These are phyloP conservation scores for Metschnikowia vanudenii DNA, from an alignment of 805 yeast species.

Conservation along the genomic window DNA sequence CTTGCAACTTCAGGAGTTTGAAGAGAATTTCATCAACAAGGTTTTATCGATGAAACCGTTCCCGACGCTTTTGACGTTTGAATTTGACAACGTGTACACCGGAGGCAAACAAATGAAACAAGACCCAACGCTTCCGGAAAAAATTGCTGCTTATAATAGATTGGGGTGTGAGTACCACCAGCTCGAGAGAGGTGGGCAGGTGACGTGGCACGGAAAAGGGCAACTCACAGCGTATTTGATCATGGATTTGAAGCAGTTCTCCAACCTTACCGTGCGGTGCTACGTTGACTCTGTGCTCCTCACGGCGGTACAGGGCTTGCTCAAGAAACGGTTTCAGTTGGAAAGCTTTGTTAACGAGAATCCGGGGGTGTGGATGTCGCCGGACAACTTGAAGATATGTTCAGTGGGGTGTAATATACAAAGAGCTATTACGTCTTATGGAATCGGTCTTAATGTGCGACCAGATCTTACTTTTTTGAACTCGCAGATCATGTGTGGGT, in stretches of 20 bases:
- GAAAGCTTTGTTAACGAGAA: constrained; percentile 55
- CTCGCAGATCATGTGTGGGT: constrained; percentile 80
- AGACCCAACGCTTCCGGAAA: constrained; percentile 36
- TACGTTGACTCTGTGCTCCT: constrained; percentile 63
- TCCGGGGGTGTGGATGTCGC: constrained; percentile 84
- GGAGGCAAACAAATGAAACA: constrained; percentile 83
- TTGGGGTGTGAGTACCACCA: constrained; percentile 67
- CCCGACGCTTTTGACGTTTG: constrained; percentile 76
- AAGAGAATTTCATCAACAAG: constrained; percentile 42
- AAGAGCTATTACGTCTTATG: constrained; percentile 84
- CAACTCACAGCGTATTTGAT: constrained; percentile 86
- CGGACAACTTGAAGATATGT: constrained; percentile 62
- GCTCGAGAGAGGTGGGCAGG: constrained; percentile 89
- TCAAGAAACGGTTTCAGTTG: constrained; percentile 41
- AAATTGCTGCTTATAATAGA: constrained; percentile 26
- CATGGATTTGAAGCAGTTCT: constrained; percentile 56
- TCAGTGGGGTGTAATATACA: constrained; percentile 88
- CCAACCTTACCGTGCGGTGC: constrained; percentile 57
- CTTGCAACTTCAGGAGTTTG: constrained; percentile 45
- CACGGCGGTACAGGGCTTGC: constrained; percentile 49
- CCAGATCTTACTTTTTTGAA: constrained; percentile 76
- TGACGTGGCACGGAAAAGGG: constrained; percentile 96
- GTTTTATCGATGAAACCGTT: constrained; percentile 48
- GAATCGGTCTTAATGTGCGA: constrained; percentile 74
- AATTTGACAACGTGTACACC: constrained; percentile 83